A percentile compares a stretch with the other conserved stretches of the same genome.
Evolutionary conservation across 2,329 filamentous ascomycete species (phyloP).

Genomic region (Daldinia sp.): DNA sequence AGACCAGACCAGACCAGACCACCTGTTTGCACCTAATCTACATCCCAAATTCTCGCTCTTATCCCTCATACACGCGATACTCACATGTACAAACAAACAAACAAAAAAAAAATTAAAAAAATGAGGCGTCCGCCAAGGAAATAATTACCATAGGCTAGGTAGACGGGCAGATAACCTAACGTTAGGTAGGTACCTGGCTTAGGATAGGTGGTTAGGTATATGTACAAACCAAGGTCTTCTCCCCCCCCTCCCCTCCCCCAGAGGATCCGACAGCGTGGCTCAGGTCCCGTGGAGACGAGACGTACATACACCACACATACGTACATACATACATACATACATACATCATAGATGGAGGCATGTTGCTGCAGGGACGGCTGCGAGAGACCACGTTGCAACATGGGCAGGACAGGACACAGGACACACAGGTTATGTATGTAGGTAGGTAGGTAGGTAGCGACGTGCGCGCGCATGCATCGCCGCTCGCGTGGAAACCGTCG

Average conservation of each 20-base stretch:
- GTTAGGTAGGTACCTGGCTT: neutral
- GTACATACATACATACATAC: neutral
- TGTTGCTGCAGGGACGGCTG: slow-evolving; percentile 28
- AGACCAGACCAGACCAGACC: no score
- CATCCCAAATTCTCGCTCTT: neutral
- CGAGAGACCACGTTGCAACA: slow-evolving; percentile 35
- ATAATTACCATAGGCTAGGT: no score
- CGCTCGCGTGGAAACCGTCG: slow-evolving; percentile 27
- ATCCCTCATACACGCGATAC: neutral
- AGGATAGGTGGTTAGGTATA: neutral
- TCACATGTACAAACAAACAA: no score
- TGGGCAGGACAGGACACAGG: slow-evolving; percentile 12
- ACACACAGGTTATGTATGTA: no score
- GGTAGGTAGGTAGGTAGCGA: no score
- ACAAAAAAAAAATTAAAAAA: no score
- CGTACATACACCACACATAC: neutral
- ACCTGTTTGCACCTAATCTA: neutral
- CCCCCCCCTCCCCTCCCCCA: neutral
- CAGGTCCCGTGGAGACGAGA: neutral
- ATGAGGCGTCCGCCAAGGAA: no score
- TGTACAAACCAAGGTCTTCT: neutral
- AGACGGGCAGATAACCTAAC: no score
- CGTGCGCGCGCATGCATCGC: slow-evolving; percentile 14
- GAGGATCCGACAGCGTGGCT: slow-evolving; percentile 1
- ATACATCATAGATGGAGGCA: no score